phyloP scores from a whole-genome alignment of 1,284 basidiomycete genomes.

The Trametes hirsuta region DNA sequence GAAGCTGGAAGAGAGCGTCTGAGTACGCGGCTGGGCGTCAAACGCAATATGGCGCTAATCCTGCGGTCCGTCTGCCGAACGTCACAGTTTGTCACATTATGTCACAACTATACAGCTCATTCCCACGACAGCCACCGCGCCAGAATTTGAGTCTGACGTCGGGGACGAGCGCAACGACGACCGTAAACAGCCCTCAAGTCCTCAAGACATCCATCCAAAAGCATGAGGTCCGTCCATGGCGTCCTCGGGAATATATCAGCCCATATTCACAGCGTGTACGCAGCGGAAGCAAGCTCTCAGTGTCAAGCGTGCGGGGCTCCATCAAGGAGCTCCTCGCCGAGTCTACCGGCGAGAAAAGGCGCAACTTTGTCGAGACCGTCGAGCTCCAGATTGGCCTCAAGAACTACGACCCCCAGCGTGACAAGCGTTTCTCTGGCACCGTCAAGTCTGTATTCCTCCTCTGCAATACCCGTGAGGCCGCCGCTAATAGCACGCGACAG shows the following conservation, averaged over 20 bases:
- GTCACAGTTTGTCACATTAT: background rate
- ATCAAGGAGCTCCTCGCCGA: conserved; percentile 84
- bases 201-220: conserved; percentile 22
- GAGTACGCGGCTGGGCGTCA: background rate
- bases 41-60: background rate
- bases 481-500: conserved; percentile 43
- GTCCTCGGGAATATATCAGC: background rate
- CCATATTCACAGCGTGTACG: background rate
- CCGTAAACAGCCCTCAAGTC: conserved; percentile 25
- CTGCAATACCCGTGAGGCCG: background rate
- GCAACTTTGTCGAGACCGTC: conserved; percentile 92
- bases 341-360: conserved; percentile 81
- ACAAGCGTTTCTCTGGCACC: conserved; percentile 97
- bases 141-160: conserved; percentile 7
- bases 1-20: no score
- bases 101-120: conserved; percentile 24
- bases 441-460: conserved; percentile 68
- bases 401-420: conserved; percentile 96
- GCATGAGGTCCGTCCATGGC: conserved; percentile 33
- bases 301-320: conserved; percentile 98
- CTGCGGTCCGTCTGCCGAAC: no score
- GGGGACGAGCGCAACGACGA: conserved; percentile 1
- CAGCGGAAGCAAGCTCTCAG: conserved; percentile 79
- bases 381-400: conserved; percentile 97
- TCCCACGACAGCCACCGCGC: conserved; percentile 20